These are phyloP conservation scores for Gelatoporia subvermispora DNA, from an alignment of 768 basidiomycete species.

Conservation along the genomic window DNA sequence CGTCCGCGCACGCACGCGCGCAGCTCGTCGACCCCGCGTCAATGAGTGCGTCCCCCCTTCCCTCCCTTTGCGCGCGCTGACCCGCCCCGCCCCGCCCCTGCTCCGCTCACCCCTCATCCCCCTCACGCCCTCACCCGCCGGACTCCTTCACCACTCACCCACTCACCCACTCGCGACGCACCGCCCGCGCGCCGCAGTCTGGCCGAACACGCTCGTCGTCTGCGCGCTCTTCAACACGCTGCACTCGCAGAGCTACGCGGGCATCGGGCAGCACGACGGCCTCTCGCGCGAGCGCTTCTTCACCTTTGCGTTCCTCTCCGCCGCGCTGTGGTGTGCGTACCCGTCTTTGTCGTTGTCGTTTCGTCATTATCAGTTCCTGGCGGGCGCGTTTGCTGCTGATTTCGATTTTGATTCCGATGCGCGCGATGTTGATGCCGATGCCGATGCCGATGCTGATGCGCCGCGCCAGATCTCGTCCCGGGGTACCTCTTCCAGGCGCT, in stretches of 20 bases:
- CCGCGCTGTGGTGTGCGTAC: slow-evolving; percentile 34
- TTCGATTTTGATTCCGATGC: neutral
- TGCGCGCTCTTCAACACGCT: slow-evolving; percentile 74
- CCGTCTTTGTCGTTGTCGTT: neutral
- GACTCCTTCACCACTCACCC: no score
- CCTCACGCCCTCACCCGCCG: no score
- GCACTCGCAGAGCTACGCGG: slow-evolving; percentile 55
- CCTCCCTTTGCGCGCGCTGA: no score
- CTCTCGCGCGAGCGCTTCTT: slow-evolving; percentile 59
- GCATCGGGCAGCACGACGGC: slow-evolving; percentile 48
- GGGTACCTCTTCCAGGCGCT: slow-evolving; percentile 54
- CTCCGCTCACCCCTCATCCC: no score
- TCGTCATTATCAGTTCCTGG: neutral
- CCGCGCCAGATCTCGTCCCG: slow-evolving; percentile 48
- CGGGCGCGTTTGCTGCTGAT: neutral
- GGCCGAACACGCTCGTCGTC: slow-evolving; percentile 67
- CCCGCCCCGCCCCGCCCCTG: no score
- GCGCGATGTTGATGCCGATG: no score
- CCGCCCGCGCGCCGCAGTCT: slow-evolving; percentile 46
- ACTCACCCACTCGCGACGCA: no score
- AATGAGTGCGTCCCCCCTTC: slow-evolving; percentile 25
- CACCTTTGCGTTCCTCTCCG: slow-evolving; percentile 43
- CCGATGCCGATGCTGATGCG: no score
- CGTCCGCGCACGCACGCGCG: neutral
- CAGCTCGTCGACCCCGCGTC: slow-evolving; percentile 29